Conservation (phyloP, 2,329 filamentous ascomycete species). For the Botryosphaeria agaves region DNA sequence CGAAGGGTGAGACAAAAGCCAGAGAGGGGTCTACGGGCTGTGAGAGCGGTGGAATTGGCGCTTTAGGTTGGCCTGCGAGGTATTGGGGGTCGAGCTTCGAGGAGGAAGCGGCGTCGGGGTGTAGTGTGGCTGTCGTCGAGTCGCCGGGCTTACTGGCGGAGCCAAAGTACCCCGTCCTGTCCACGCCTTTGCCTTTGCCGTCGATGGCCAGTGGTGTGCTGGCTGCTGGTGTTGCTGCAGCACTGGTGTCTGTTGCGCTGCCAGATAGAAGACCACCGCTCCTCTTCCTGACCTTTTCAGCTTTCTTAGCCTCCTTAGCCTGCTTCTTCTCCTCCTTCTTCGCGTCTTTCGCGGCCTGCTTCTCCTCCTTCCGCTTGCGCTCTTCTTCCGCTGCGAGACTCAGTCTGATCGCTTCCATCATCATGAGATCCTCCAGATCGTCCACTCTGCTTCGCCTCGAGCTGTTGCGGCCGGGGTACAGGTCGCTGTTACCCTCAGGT, state of each 20-base stretch:
- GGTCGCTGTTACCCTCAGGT: conserved; percentile 16
- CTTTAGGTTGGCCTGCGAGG: conserved; percentile 28
- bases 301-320: conserved; percentile 45
- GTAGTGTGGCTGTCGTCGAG: background rate
- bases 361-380: conserved; percentile 69
- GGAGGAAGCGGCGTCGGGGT: background rate
- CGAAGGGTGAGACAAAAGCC: conserved; percentile 7
- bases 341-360: conserved; percentile 62
- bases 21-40: conserved; percentile 10
- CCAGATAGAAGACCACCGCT: conserved; percentile 14
- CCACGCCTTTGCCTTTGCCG: conserved; percentile 31
- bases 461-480: conserved; percentile 25
- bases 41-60: conserved; percentile 21
- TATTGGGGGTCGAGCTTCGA: conserved; percentile 22
- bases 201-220: conserved; percentile 23
- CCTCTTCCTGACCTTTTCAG: conserved; percentile 50
- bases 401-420: conserved; percentile 85
- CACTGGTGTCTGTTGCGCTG: background rate
- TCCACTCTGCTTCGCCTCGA: conserved; percentile 52
- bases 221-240: too few relatives aligned
- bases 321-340: conserved; percentile 77
- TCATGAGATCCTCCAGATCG: conserved; percentile 95
- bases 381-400: conserved; percentile 91
- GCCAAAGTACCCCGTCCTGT: conserved; percentile 22
- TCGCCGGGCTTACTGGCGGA: too few relatives aligned